Base-by-base conservation (phyloP, 306 rosid genomes). In the Cicer chorassanicum region DNA sequence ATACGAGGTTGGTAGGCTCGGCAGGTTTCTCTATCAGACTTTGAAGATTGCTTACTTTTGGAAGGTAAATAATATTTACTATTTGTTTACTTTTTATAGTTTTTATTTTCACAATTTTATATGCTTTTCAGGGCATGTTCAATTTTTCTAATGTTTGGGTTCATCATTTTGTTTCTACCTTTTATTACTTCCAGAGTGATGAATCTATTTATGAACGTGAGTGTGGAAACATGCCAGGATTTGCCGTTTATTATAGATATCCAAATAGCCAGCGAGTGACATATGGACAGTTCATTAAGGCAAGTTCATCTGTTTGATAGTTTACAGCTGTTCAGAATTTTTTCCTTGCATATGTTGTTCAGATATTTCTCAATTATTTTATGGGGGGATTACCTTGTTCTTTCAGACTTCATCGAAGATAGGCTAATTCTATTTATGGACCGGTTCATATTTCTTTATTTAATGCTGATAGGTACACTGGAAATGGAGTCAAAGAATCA, bases 151-250 rank as follows among this genome's bases (percentile, higher is more conserved):
- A 49, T 19, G 13, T 44, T 18, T 14, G 8, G n/a, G 73, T 21
- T 19, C 44, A 14, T 9, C 64, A 73, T 12, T 9, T 40, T 18
- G 0, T 60, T 75, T 72, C 42, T 14, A 60, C 59, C 9, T 10
- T 43, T 72, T 48, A 44, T 54, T 53, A 18, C 66, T 79, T 71
- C 38, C 96, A 94, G 99, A 90, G 96, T 74, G 99, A 90, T 78
- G 99, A 94, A 85, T 86, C 99, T 78, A 72, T 94, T 75, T 94
- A 94, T 82, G 99, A 94, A 78, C 93, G 96, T 10, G 99, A 94
- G 69, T 94, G 99, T 72, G 97, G 99, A 84, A 94, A 94, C 86
- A 94, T 89, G 99, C 99, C 99, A 1, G 99, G 99, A 61, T 94
- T 94, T 83, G 97, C 99, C 45, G 97, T 94, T 60, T 94, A 92